A percentile compares a stretch with the other conserved stretches of the same genome.
Conservation (phyloP, 441 rosid species). For the Rhodomyrtus psidioides region DNA sequence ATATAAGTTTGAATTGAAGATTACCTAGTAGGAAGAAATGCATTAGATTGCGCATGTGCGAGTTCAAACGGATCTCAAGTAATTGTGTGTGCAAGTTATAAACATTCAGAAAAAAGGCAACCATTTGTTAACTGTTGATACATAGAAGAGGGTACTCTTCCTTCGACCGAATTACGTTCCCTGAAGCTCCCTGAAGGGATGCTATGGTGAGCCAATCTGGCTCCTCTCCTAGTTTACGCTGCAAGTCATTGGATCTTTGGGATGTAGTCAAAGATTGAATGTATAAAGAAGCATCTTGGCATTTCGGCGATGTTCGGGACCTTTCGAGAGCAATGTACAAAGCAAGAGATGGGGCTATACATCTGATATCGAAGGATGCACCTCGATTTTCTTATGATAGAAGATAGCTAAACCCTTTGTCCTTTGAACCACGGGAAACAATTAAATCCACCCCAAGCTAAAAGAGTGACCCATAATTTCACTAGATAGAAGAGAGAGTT, state of each 20-base stretch:
- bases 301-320: slow-evolving; percentile 34
- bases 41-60: background rate
- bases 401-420: slow-evolving; percentile 35
- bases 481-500: slow-evolving; percentile 51
- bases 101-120: background rate
- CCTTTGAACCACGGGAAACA: slow-evolving; percentile 61
- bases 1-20: slow-evolving; percentile 6
- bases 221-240: slow-evolving; percentile 40
- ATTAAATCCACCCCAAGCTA: slow-evolving; percentile 42
- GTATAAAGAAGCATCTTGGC: slow-evolving; percentile 67
- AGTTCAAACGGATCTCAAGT: background rate
- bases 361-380: slow-evolving; percentile 35
- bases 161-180: slow-evolving; percentile 43
- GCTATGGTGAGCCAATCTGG: slow-evolving; percentile 37
- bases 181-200: slow-evolving; percentile 52
- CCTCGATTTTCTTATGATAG: slow-evolving; percentile 64
- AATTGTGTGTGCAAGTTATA: background rate
- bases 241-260: slow-evolving; percentile 53
- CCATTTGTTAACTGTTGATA: background rate
- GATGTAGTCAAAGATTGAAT: slow-evolving; percentile 87
- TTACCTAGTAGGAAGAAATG: slow-evolving; percentile 23
- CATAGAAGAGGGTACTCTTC: background rate
- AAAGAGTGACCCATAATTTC: slow-evolving; percentile 77
- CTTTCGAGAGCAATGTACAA: slow-evolving; percentile 25
- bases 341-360: slow-evolving; percentile 26